A percentile compares a stretch with the other conserved stretches of the same genome.
Evolutionary conservation across 495 filamentous ascomycete genomes (phyloP).

Genomic region (Delitschia confertaspora): DNA sequence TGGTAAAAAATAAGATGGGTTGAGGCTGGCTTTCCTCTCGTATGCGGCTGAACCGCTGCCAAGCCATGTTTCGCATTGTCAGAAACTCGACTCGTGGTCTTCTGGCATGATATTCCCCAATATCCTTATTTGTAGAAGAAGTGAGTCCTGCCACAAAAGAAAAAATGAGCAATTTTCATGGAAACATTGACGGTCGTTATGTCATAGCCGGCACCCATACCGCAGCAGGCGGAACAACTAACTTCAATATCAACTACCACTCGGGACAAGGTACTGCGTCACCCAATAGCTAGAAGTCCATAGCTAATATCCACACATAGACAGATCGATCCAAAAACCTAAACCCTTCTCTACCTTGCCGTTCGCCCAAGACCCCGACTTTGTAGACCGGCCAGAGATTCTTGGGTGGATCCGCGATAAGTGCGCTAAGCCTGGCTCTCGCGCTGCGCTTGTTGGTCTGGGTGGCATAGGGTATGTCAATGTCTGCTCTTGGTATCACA

Average conservation of each 20-base stretch:
- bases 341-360: slow-evolving; percentile 1
- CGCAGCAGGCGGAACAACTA: slow-evolving; percentile 1
- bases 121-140: too few species aligned
- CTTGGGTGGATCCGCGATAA: not conserved
- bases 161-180: not conserved
- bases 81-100: too few species aligned
- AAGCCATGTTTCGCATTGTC: too few species aligned
- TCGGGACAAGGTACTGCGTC: slow-evolving; percentile 1
- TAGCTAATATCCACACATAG: not conserved
- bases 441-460: slow-evolving; percentile 8
- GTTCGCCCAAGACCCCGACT: slow-evolving; percentile 1
- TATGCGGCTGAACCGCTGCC: too few species aligned
- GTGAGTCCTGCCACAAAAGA: too few species aligned
- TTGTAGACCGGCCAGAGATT: slow-evolving; percentile 1
- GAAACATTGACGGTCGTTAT: not conserved
- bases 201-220: slow-evolving; percentile 1
- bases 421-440: not conserved
- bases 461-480: slow-evolving; percentile 9
- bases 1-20: too few species aligned
- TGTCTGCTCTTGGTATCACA: not conserved
- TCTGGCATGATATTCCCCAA: too few species aligned
- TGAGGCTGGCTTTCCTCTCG: too few species aligned
- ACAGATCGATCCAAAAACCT: not conserved
- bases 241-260: slow-evolving; percentile 1
- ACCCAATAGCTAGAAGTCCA: not conserved